Percentiles rank a stretch among this genome's conserved stretches.
phyloP scores from a whole-genome alignment of 2,329 filamentous ascomycete genomes.

The Cladophialophora bantiana region DNA sequence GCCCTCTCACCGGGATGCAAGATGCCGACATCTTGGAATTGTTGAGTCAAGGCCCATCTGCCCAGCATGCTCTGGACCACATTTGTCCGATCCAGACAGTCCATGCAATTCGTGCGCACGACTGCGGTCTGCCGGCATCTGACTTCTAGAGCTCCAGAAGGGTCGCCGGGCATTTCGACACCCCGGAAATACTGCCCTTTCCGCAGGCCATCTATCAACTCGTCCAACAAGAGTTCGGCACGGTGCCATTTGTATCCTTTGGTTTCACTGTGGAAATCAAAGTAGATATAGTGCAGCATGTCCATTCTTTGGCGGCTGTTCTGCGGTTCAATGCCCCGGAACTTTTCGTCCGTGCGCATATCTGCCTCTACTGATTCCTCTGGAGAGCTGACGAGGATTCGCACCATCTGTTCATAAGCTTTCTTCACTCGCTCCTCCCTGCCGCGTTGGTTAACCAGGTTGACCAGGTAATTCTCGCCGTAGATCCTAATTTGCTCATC shows the following conservation, averaged over 20 bases:
- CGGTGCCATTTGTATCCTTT: conserved; percentile 94
- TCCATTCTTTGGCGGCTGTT: conserved; percentile 71
- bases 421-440: conserved; percentile 88
- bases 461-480: conserved; percentile 96
- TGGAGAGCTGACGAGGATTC: conserved; percentile 73
- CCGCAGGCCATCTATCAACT: conserved; percentile 75
- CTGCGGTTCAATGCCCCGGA: conserved; percentile 68
- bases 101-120: conserved; percentile 98
- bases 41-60: conserved; percentile 84
- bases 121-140: conserved; percentile 84
- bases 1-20: conserved; percentile 78
- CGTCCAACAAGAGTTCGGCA: conserved; percentile 83
- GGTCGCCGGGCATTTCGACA: conserved; percentile 78
- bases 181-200: conserved; percentile 92
- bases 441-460: conserved; percentile 95
- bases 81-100: conserved; percentile 96
- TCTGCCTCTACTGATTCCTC: conserved; percentile 71
- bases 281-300: conserved; percentile 93
- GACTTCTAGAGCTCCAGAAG: conserved; percentile 76
- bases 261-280: conserved; percentile 97
- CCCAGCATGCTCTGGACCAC: conserved; percentile 98
- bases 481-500: conserved; percentile 92
- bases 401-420: conserved; percentile 90
- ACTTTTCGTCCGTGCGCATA: conserved; percentile 75
- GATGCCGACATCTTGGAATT: conserved; percentile 83